A percentile compares a stretch with the other conserved stretches of the same genome.
These are phyloP conservation scores for Elsinoe perseae DNA, from an alignment of 2,329 filamentous ascomycete genomes.

Conservation along the genomic window DNA sequence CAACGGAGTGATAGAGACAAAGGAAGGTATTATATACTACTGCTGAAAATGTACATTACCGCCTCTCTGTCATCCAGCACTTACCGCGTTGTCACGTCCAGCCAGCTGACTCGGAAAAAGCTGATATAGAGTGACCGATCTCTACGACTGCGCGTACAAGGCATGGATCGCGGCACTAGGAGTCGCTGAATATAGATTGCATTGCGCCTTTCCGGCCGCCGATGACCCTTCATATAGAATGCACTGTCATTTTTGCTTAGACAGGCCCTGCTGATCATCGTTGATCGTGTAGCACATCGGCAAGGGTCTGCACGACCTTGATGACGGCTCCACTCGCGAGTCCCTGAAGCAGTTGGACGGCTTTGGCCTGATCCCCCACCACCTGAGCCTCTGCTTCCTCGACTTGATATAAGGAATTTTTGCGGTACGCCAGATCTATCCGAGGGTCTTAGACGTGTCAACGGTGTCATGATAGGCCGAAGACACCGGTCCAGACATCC, in stretches of 20 bases:
- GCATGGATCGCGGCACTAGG: not conserved
- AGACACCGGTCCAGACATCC: slow-evolving; percentile 21
- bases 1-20: not conserved
- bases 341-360: slow-evolving; percentile 1
- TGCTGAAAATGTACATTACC: not conserved
- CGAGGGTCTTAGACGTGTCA: not conserved
- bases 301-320: not conserved
- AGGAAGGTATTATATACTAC: not conserved
- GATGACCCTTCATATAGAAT: not conserved
- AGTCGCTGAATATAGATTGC: not conserved
- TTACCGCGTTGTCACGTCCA: not conserved
- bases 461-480: slow-evolving; percentile 3
- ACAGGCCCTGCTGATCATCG: slow-evolving; percentile 4
- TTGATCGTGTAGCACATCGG: slow-evolving; percentile 1
- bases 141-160: not conserved
- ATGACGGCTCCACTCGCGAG: not conserved
- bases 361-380: not conserved
- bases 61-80: not conserved
- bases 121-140: slow-evolving; percentile 4
- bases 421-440: not conserved
- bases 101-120: not conserved
- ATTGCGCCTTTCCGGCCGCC: not conserved
- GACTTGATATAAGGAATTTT: not conserved
- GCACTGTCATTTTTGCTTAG: not conserved
- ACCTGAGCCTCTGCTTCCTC: not conserved